Evolutionary conservation across 148 eudicot genomes (phyloP).

Genomic region (Bassia scoparia): DNA sequence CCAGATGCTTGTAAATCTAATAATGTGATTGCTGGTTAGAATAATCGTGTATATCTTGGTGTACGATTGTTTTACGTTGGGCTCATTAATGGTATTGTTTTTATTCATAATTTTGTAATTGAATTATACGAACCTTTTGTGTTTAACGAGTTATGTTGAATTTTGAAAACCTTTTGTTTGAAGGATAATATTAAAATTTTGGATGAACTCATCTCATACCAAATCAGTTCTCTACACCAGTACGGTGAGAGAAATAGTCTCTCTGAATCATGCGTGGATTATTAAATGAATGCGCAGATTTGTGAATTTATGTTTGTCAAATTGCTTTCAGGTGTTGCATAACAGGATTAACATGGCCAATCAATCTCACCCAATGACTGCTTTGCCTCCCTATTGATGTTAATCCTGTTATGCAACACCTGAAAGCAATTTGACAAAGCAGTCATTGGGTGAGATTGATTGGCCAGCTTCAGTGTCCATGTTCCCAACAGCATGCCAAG

Average conservation of each 20-base stretch:
- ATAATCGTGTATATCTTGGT: constrained; percentile 20
- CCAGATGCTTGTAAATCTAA: constrained; percentile 28
- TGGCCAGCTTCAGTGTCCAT: neutral
- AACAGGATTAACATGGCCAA: neutral
- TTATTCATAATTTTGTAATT: neutral
- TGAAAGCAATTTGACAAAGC: constrained; percentile 24
- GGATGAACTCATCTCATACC: constrained; percentile 81
- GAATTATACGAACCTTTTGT: too few species aligned
- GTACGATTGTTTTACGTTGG: constrained; percentile 1
- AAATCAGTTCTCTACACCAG: constrained; percentile 78
- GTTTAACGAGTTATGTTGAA: neutral
- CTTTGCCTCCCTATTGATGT: constrained; percentile 1
- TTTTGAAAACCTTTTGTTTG: neutral
- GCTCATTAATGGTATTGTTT: constrained; percentile 11
- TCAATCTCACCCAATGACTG: neutral
- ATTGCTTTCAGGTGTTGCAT: constrained; percentile 37
- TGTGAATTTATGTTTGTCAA: constrained; percentile 11
- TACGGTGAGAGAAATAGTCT: constrained; percentile 46
- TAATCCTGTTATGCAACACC: constrained; percentile 38
- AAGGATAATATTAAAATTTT: constrained; percentile 78
- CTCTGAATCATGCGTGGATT: neutral
- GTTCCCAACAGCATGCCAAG: neutral
- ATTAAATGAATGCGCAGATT: neutral
- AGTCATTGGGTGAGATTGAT: neutral
- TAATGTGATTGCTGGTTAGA: constrained; percentile 18